These are phyloP conservation scores for Carex myosuroides DNA, from an alignment of 176 grass and related monocot species.

Conservation along the genomic window DNA sequence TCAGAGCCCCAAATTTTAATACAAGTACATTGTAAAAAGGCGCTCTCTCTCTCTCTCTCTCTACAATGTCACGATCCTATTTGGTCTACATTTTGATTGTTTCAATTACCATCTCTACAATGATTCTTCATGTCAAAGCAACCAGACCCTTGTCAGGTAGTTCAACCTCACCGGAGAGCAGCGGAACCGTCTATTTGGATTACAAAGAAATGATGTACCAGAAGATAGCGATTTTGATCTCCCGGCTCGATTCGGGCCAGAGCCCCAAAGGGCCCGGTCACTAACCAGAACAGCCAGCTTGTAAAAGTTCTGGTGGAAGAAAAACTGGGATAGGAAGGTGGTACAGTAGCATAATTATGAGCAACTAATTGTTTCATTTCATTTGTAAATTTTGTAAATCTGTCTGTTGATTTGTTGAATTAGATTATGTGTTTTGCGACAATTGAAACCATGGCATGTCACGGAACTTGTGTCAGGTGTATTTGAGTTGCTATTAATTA, in stretches of 20 bases:
- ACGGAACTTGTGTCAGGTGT: neutral
- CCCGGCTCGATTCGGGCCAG: conserved; percentile 7
- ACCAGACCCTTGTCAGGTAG: neutral
- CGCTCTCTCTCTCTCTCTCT: neutral
- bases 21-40: neutral
- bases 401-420: neutral
- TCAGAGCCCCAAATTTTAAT: neutral
- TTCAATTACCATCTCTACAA: neutral
- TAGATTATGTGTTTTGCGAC: neutral
- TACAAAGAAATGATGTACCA: neutral
- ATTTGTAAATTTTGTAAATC: neutral
- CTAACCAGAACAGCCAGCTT: neutral
- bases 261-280: conserved; percentile 37
- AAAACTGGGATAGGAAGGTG: neutral
- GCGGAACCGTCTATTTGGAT: neutral
- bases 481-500: neutral
- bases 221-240: conserved; percentile 1
- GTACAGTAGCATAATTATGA: neutral
- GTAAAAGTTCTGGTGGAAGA: neutral
- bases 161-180: neutral
- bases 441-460: neutral
- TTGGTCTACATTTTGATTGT: conserved; percentile 3
- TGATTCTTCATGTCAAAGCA: conserved; percentile 10
- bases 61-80: neutral
- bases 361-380: conserved; percentile 4